Evolutionary conservation across 2,329 filamentous ascomycete species (phyloP), one percentile per base, ranked within the genome.

Genomic region (Diplocarpon mali): DNA sequence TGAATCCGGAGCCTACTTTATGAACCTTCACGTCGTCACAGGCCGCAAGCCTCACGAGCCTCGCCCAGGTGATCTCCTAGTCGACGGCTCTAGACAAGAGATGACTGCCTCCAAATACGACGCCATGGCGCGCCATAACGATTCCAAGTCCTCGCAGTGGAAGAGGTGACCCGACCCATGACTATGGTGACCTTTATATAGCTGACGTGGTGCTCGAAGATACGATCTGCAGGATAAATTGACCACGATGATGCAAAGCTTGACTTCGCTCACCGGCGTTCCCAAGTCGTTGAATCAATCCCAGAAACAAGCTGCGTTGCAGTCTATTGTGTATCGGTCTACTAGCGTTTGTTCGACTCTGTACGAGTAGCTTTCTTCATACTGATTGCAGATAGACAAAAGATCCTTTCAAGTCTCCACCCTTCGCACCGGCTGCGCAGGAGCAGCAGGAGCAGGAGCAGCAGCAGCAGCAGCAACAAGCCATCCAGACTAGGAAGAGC

Each of bases 11-110:
- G 31, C 35, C 3, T 58, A 55, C 30, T 54, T 47, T 44, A 27
- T 60, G 8, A 59, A 60, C 16, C 44, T 60, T 1, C 56, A 61
- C 36, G 48, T 61, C n/a, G 49, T 61, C 10, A 60, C 59, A 2
- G 58, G 53, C 2, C 53, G 57, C 6, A 60, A 60, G 17, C 59
- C 59, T 20, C 44, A 34, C 9, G 30, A 35, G 3, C 48, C 53
- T 10, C 51, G 58, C 9, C 47, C 53, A 6, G 59, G 59, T 5
- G 58, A 61, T 36, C 40, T 57, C 1, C 53, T 60, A 13, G 14
- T 36, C 2, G 50, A 58, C 35, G 57, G 58, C 9, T 47, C 42
- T 8, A 46, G 58, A 44, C 47, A 57, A 35, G 55, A 56, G 20
- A 60, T 60, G 58, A 57, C 55, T 1, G 47, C 47, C 9, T 52